A percentile compares a stretch with the other conserved stretches of the same genome.
Conservation (phyloP, 2,329 filamentous ascomycete genomes). For the Neonectria ditissima region DNA sequence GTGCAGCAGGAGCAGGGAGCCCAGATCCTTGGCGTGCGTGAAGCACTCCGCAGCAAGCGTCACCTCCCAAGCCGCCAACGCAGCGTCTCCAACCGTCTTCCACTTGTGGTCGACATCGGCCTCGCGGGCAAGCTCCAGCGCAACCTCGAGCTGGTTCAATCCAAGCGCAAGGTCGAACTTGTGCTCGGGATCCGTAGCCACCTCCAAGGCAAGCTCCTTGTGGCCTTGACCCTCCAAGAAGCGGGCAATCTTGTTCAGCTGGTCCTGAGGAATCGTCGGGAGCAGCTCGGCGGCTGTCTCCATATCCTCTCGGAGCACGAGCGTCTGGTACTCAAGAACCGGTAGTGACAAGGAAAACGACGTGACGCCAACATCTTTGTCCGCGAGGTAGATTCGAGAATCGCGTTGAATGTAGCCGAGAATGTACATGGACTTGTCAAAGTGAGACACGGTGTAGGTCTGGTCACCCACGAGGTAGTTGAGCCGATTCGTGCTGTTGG, state of each 20-base stretch:
- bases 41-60: conserved; percentile 93
- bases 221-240: conserved; percentile 98
- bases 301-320: conserved; percentile 93
- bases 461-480: conserved; percentile 99
- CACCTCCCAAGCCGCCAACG: conserved; percentile 87
- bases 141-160: conserved; percentile 85
- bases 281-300: conserved; percentile 90
- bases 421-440: conserved; percentile 94
- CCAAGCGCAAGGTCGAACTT: conserved; percentile 92
- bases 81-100: conserved; percentile 96
- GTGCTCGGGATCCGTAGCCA: conserved; percentile 94
- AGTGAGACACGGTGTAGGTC: conserved; percentile 97
- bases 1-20: conserved; percentile 88
- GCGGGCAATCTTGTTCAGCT: conserved; percentile 97
- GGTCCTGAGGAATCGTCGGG: conserved; percentile 84
- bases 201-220: conserved; percentile 93
- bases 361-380: conserved; percentile 93
- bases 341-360: conserved; percentile 92
- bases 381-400: conserved; percentile 92
- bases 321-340: conserved; percentile 95
- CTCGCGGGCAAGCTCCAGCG: conserved; percentile 83
- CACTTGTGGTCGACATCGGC: conserved; percentile 96
- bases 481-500: conserved; percentile 93
- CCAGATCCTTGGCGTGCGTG: conserved; percentile 87
- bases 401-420: conserved; percentile 96